A percentile compares a stretch with the other conserved stretches of the same genome.
phyloP scores from a whole-genome alignment of 306 rosid species.

The Astragalus glycyphyllos region DNA sequence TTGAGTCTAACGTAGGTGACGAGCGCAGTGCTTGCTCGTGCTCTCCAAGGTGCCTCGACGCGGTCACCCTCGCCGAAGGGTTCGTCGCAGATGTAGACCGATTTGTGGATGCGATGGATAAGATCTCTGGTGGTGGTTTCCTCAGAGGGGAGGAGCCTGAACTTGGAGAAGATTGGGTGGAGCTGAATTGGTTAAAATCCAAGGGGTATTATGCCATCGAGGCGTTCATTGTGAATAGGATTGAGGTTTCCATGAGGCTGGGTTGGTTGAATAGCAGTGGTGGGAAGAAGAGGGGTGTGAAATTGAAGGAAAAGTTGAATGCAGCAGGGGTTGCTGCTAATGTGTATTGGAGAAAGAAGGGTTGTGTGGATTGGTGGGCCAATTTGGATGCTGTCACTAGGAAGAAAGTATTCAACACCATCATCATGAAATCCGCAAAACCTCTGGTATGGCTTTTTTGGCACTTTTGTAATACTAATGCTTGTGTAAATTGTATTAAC shows the following conservation, averaged over 20 bases:
- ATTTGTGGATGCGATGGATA: constrained; percentile 71
- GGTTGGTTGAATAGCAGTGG: constrained; percentile 70
- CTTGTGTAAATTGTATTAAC: neutral
- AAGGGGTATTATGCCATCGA: constrained; percentile 78
- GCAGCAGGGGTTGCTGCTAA: constrained; percentile 57
- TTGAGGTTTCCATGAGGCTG: constrained; percentile 80
- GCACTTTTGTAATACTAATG: constrained; percentile 25
- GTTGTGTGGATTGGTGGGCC: constrained; percentile 89
- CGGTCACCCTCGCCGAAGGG: constrained; percentile 56
- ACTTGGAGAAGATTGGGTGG: constrained; percentile 76
- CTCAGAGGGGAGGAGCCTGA: constrained; percentile 77
- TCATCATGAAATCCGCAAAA: constrained; percentile 70
- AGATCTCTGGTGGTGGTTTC: constrained; percentile 64
- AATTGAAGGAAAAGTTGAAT: constrained; percentile 77
- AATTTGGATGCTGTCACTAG: constrained; percentile 61
- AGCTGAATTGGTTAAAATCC: constrained; percentile 79
- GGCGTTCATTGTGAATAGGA: constrained; percentile 77
- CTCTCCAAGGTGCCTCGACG: constrained; percentile 54
- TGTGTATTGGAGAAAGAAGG: constrained; percentile 91
- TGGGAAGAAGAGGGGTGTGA: constrained; percentile 76
- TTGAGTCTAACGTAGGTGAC: constrained; percentile 71
- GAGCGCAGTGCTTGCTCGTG: constrained; percentile 56
- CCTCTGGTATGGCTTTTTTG: constrained; percentile 60
- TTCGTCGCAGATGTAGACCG: constrained; percentile 57
- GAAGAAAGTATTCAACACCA: constrained; percentile 56